phyloP scores from a whole-genome alignment of 805 yeast species.

The Priceomyces medius region DNA sequence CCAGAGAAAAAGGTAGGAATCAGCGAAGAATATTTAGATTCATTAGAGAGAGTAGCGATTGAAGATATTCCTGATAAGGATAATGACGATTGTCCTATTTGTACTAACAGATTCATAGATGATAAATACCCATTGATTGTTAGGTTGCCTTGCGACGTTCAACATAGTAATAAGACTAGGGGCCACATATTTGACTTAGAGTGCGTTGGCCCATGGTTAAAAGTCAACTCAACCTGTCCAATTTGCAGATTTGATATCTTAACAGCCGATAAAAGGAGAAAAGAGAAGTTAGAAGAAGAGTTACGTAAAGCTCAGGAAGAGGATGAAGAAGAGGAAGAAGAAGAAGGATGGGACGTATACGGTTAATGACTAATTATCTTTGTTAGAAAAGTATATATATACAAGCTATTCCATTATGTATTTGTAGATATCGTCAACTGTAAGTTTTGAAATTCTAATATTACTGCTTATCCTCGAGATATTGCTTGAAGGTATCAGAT shows the following conservation, averaged over 20 bases:
- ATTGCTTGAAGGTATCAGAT: slow-evolving; percentile 68
- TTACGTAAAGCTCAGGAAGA: slow-evolving; percentile 38
- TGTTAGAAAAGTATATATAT: background rate
- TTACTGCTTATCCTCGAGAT: slow-evolving; percentile 21
- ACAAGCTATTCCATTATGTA: background rate
- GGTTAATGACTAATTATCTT: slow-evolving; percentile 41
- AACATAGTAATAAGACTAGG: slow-evolving; percentile 19
- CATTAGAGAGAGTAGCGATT: slow-evolving; percentile 63
- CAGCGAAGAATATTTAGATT: slow-evolving; percentile 67
- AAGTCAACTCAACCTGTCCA: slow-evolving; percentile 75
- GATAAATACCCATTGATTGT: slow-evolving; percentile 82
- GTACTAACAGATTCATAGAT: slow-evolving; percentile 68
- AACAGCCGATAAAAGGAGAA: slow-evolving; percentile 30
- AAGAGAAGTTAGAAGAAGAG: slow-evolving; percentile 34
- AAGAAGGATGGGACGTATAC: slow-evolving; percentile 73
- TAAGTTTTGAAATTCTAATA: background rate
- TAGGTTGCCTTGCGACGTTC: slow-evolving; percentile 60
- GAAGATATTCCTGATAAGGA: slow-evolving; percentile 35
- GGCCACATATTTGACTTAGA: slow-evolving; percentile 83
- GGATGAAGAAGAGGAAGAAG: slow-evolving; percentile 55
- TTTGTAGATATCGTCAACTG: background rate
- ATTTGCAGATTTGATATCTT: slow-evolving; percentile 75
- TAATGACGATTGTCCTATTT: slow-evolving; percentile 78
- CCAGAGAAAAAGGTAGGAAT: slow-evolving; percentile 47
- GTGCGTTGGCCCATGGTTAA: slow-evolving; percentile 88